Evolutionary conservation across 768 basidiomycete species (phyloP).

Genomic region (Amanita pseudoporphyria): DNA sequence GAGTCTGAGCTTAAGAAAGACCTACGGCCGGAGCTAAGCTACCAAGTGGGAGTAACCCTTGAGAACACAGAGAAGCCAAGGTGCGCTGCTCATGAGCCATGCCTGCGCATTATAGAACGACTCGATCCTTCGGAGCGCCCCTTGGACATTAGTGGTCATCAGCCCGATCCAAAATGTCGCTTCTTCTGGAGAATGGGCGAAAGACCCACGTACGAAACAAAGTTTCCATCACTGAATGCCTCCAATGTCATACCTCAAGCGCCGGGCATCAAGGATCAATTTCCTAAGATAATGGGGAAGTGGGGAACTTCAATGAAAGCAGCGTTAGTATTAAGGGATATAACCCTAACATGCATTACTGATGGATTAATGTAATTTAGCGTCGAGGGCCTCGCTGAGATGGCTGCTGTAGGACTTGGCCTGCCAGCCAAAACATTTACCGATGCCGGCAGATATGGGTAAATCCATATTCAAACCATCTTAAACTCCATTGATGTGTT

Average conservation of each 20-base stretch:
- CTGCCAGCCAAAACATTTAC: conserved; percentile 60
- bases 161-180: conserved; percentile 90
- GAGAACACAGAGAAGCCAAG: conserved; percentile 93
- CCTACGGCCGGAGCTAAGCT: conserved; percentile 77
- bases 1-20: conserved; percentile 55
- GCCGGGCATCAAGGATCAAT: conserved; percentile 43
- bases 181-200: conserved; percentile 87
- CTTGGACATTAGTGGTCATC: conserved; percentile 69
- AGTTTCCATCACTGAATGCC: conserved; percentile 69
- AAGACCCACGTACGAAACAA: conserved; percentile 65
- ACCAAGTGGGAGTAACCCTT: conserved; percentile 92
- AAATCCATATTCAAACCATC: conserved; percentile 15
- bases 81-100: conserved; percentile 77
- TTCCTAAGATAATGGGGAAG: conserved; percentile 67
- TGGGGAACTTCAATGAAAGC: conserved; percentile 88
- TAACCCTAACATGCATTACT: background rate
- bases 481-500: background rate
- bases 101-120: conserved; percentile 65
- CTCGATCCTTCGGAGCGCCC: conserved; percentile 77
- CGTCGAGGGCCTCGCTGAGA: conserved; percentile 79
- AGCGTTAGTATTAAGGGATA: conserved; percentile 47
- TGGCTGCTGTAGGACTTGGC: conserved; percentile 79
- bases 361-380: conserved; percentile 26
- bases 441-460: conserved; percentile 82
- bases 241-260: conserved; percentile 75